phyloP scores from a whole-genome alignment of 352 stramenopile genomes.

The Globisporangium emineosum region DNA sequence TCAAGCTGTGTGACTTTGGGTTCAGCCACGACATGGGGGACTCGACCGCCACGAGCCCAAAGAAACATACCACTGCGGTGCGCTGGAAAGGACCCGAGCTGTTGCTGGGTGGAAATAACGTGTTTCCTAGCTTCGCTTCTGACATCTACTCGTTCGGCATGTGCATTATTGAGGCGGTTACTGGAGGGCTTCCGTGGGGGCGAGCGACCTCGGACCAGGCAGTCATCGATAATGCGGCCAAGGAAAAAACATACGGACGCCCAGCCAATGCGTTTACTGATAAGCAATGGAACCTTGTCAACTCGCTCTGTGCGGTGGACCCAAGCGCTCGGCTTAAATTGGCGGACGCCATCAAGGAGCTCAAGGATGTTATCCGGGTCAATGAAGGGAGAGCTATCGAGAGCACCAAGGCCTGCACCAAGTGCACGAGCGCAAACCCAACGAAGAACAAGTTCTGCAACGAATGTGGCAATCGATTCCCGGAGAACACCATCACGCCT shows the following conservation, averaged over 20 bases:
- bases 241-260: conserved; percentile 10
- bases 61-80: conserved; percentile 13
- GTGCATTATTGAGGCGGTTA: conserved; percentile 28
- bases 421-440: conserved; percentile 6
- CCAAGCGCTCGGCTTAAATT: not conserved
- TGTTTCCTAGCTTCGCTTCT: conserved; percentile 13
- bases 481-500: not conserved
- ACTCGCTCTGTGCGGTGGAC: conserved; percentile 18
- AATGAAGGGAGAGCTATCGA: conserved; percentile 1
- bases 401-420: not conserved
- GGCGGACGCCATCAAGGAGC: not conserved
- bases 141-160: conserved; percentile 32
- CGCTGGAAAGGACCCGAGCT: conserved; percentile 28
- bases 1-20: conserved; percentile 27
- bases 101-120: not conserved
- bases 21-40: conserved; percentile 17
- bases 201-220: conserved; percentile 14
- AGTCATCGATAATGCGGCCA: conserved; percentile 18
- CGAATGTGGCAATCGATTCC: conserved; percentile 10
- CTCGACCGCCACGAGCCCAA: not conserved
- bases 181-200: conserved; percentile 18
- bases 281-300: conserved; percentile 23
- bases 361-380: not conserved
- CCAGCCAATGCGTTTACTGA: conserved; percentile 14
- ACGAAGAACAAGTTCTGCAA: conserved; percentile 15